Percentiles rank a stretch among this genome's conserved stretches.
Conservation (phyloP, 148 eudicot species). For the Fagopyrum esculentum region DNA sequence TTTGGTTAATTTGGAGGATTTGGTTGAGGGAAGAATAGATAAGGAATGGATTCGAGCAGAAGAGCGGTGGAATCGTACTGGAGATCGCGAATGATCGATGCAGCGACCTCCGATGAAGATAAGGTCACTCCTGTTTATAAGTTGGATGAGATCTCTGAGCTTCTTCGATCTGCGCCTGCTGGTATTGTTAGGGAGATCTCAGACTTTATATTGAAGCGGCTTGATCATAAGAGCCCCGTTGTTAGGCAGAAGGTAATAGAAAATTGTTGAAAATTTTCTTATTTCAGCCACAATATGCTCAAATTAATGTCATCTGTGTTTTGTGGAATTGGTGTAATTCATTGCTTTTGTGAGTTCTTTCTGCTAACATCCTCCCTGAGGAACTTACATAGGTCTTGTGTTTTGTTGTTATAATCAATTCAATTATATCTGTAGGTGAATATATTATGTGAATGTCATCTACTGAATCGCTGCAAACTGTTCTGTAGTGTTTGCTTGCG, state of each 20-base stretch:
- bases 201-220: conserved; percentile 71
- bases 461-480: background rate
- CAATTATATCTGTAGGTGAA: background rate
- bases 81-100: conserved; percentile 88
- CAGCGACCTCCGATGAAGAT: conserved; percentile 85
- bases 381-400: background rate
- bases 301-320: background rate
- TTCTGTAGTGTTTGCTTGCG: background rate
- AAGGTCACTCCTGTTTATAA: conserved; percentile 91
- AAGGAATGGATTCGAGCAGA: conserved; percentile 78
- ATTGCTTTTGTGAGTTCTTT: background rate
- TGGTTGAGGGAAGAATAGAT: background rate
- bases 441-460: background rate
- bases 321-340: background rate
- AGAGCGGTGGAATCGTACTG: conserved; percentile 97
- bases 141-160: conserved; percentile 85
- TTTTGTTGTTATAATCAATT: background rate
- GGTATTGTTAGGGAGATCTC: conserved; percentile 76
- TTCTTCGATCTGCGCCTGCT: conserved; percentile 58
- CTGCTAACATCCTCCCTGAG: background rate
- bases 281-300: background rate
- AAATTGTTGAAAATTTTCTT: background rate
- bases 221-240: conserved; percentile 78
- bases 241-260: conserved; percentile 76
- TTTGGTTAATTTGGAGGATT: conserved; percentile 13